Evolutionary conservation across 139 green algal genomes (phyloP).

Genomic region (Ulvella scutata): DNA sequence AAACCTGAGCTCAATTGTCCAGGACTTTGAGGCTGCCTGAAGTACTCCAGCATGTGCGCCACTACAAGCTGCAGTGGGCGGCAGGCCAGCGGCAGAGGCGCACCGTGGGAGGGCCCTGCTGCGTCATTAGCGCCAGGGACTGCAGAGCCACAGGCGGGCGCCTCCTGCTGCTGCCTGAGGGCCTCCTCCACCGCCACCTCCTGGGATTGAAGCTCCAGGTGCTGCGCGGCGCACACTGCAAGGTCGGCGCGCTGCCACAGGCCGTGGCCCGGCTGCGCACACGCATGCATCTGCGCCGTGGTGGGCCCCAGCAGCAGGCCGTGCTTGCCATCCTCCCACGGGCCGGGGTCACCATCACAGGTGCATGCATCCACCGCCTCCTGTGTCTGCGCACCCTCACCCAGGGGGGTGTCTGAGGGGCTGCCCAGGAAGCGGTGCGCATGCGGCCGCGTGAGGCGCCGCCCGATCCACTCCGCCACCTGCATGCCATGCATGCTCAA

Average conservation of each 20-base stretch:
- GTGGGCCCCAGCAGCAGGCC: background rate
- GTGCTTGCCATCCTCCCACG: background rate
- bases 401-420: too few relatives aligned
- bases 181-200: background rate
- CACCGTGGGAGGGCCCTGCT: background rate
- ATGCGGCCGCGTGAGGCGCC: conserved; percentile 46
- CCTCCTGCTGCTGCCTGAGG: background rate
- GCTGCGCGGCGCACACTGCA: background rate
- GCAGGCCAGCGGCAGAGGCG: background rate
- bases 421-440: background rate
- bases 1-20: too few relatives aligned
- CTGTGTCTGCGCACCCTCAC: background rate
- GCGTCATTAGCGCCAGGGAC: background rate
- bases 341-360: background rate
- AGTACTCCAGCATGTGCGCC: too few relatives aligned
- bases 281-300: background rate
- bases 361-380: background rate
- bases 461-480: conserved; percentile 59
- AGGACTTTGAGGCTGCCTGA: too few relatives aligned
- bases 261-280: background rate
- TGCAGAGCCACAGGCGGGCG: background rate
- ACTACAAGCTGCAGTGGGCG: too few relatives aligned
- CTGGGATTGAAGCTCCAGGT: too few relatives aligned
- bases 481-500: conserved; percentile 1
- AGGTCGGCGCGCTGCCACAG: background rate